These are phyloP conservation scores for Candida sithepensis DNA, from an alignment of 805 yeast species.

Conservation along the genomic window DNA sequence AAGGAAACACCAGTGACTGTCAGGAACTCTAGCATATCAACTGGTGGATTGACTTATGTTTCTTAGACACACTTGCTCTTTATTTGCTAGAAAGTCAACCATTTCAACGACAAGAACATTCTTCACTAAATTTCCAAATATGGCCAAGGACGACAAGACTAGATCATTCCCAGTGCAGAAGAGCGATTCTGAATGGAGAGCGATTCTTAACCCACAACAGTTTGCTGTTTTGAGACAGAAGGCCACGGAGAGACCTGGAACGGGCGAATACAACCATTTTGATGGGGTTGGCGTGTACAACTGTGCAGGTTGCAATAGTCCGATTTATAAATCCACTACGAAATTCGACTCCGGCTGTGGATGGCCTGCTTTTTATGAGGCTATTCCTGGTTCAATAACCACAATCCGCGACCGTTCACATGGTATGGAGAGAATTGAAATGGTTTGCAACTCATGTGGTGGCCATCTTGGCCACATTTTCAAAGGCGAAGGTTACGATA, in stretches of 20 bases:
- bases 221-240: constrained; percentile 71
- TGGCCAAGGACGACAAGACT: not conserved
- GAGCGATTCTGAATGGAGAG: constrained; percentile 71
- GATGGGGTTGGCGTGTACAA: constrained; percentile 59
- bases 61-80: not conserved
- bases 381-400: constrained; percentile 73
- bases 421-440: constrained; percentile 87
- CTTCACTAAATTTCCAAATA: not conserved
- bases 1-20: too few relatives aligned
- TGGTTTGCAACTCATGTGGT: constrained; percentile 83
- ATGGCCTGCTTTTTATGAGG: constrained; percentile 97
- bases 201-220: constrained; percentile 70
- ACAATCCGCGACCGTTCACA: constrained; percentile 54
- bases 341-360: constrained; percentile 94
- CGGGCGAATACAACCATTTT: constrained; percentile 57
- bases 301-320: constrained; percentile 84
- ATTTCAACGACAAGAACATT: not conserved
- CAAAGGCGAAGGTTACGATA: constrained; percentile 84
- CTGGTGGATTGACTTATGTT: not conserved
- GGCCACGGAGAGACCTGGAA: constrained; percentile 66
- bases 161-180: constrained; percentile 11
- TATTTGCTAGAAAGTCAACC: not conserved
- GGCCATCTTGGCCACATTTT: constrained; percentile 96
- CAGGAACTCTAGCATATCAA: too few relatives aligned
- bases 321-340: constrained; percentile 73